Evolutionary conservation across 345 rosid genomes (phyloP).

Genomic region (Carallia brachiata): DNA sequence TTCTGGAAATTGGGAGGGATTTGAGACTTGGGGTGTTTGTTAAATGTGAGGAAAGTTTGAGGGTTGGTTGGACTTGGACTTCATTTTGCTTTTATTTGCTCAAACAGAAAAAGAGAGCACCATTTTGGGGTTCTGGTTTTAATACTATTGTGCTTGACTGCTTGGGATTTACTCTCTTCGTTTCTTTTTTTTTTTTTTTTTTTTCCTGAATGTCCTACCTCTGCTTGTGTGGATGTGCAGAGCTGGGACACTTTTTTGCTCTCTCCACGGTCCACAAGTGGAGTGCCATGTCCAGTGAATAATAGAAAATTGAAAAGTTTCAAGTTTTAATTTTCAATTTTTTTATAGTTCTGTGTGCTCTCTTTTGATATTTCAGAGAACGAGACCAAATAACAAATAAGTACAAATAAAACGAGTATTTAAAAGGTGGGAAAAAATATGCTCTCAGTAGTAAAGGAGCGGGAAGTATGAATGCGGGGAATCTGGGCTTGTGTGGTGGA

Average conservation of each 20-base stretch:
- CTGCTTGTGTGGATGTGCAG: slow-evolving; percentile 28
- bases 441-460: slow-evolving; percentile 1
- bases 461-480: slow-evolving; percentile 21
- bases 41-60: slow-evolving; percentile 19
- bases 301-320: slow-evolving; percentile 5
- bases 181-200: neutral
- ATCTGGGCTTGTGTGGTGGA: slow-evolving; percentile 15
- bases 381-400: slow-evolving; percentile 19
- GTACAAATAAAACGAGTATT: slow-evolving; percentile 2
- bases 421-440: slow-evolving; percentile 5
- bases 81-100: slow-evolving; percentile 8
- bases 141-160: slow-evolving; percentile 25
- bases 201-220: slow-evolving; percentile 23
- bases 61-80: slow-evolving; percentile 1
- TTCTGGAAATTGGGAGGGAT: slow-evolving; percentile 21
- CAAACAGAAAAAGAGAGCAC: neutral
- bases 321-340: neutral
- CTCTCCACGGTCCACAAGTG: slow-evolving; percentile 10
- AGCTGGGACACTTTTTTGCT: slow-evolving; percentile 8
- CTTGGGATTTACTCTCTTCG: slow-evolving; percentile 11
- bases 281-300: slow-evolving; percentile 17
- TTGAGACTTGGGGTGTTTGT: slow-evolving; percentile 24
- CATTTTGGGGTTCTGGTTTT: slow-evolving; percentile 2
- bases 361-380: slow-evolving; percentile 26
- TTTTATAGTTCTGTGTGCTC: neutral